phyloP scores from a whole-genome alignment of 2,329 filamentous ascomycete genomes.

The Fusarium bulbicola region DNA sequence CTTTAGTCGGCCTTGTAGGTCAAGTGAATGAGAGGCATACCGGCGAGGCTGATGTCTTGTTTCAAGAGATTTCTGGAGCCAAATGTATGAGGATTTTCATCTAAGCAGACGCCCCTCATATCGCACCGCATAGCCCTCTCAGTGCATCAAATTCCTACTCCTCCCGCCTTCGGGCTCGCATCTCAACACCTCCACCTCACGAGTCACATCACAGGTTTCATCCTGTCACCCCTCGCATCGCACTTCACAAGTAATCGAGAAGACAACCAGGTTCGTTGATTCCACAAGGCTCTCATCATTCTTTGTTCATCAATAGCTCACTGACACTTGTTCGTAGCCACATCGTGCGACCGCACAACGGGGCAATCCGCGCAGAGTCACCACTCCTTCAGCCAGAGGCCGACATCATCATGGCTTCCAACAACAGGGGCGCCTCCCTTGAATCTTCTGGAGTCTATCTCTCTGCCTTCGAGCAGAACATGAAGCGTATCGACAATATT shows the following conservation, averaged over 20 bases:
- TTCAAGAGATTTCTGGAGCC: rapidly evolving
- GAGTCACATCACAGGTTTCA: not conserved
- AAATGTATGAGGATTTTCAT: no score
- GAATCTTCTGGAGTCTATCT: not conserved
- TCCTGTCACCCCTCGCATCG: not conserved
- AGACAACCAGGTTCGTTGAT: not conserved
- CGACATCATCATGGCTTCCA: not conserved
- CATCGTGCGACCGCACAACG: not conserved
- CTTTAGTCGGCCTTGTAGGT: not conserved
- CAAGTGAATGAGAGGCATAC: not conserved
- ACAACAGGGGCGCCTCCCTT: not conserved
- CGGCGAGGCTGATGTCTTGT: not conserved
- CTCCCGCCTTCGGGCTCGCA: rapidly evolving
- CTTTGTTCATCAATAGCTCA: rapidly evolving
- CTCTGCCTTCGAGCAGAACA: rapidly evolving
- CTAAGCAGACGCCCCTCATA: not conserved
- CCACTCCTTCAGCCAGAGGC: not conserved
- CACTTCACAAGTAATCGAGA: not conserved
- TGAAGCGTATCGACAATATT: rapidly evolving
- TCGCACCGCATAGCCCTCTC: rapidly evolving
- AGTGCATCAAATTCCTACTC: rapidly evolving
- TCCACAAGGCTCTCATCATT: rapidly evolving
- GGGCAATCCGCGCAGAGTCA: rapidly evolving
- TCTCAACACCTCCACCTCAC: not conserved
- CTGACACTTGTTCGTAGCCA: rapidly evolving